Base-by-base conservation (phyloP, 331 rosid species). In the Acacia concinna region DNA sequence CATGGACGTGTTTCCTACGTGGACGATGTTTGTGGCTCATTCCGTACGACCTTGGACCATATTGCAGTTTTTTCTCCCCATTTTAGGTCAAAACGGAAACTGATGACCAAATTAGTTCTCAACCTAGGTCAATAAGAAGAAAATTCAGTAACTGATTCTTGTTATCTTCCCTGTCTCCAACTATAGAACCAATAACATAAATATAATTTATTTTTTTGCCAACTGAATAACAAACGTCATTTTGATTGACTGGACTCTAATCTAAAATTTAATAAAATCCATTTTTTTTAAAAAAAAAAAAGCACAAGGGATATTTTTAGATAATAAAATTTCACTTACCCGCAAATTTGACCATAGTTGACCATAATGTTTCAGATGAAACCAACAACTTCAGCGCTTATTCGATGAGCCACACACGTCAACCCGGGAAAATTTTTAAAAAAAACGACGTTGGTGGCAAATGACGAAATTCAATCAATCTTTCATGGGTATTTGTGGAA, bases 401-500 rank as follows among this genome's bases (percentile, higher is more conserved):
- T 18, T 5, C 6, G 56, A 43, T 41, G 46, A 13, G 15, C 46
- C 15, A 41, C 8, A 2, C 15, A 11, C 1, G 46, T 41, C 46
- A 41, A 11, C 46, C 46, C 46, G 11, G 46, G 8, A 11, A 11
- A 41, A 11, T 6, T n/a, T n/a, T n/a, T 38, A 38, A 38, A 41
- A 41, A 43, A 43, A 2, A 15, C 15, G 15, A 43, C 11, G 4
- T 11, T 2, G 47, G 15, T 10, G 51, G 51, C 51, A 44, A 44
- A 13, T 44, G 6, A 44, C 51, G 18, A 14, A 62, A 84, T 76
- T 78, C 7, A 21, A 15, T 6, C 14, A 51, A 73, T 77, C 8
- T 2, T 28, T 0, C 0, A 37, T 57, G 78, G 85, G 76, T 32
- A 87, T 73, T 89, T 79, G 27, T 30, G 87, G 78, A 14, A 84